A percentile compares a stretch with the other conserved stretches of the same genome.
Conservation (phyloP, 2,329 filamentous ascomycete genomes). For the Alternaria arborescens region DNA sequence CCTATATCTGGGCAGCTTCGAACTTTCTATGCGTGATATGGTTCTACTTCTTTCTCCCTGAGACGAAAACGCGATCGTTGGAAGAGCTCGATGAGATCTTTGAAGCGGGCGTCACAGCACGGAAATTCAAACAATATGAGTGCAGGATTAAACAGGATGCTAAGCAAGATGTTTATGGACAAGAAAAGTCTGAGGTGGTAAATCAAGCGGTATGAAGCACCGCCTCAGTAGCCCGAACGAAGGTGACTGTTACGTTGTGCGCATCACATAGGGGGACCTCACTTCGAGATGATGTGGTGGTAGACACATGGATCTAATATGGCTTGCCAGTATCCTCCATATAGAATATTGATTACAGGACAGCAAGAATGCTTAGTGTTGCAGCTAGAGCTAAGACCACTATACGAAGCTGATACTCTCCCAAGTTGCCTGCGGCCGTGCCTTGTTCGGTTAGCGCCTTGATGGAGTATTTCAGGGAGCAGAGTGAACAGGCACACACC, state of each 20-base stretch:
- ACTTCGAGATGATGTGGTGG: neutral
- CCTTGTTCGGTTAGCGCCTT: neutral
- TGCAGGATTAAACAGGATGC: conserved; percentile 35
- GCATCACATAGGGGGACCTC: neutral
- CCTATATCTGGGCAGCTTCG: conserved; percentile 40
- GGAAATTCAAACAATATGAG: conserved; percentile 33
- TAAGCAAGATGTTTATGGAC: conserved; percentile 24
- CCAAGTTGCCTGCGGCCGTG: neutral
- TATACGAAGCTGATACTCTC: neutral
- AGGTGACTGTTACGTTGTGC: neutral
- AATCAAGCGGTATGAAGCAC: neutral
- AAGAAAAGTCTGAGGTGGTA: neutral
- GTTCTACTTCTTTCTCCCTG: conserved; percentile 69
- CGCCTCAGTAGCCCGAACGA: neutral
- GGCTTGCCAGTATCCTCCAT: neutral
- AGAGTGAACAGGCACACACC: neutral
- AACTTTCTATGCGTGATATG: conserved; percentile 61
- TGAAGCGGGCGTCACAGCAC: conserved; percentile 29
- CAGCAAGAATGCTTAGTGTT: neutral
- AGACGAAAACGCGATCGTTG: conserved; percentile 43
- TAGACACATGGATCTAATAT: neutral
- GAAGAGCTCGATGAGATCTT: conserved; percentile 45
- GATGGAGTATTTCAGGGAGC: neutral
- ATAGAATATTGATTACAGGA: neutral
- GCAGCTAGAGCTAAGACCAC: neutral